A percentile compares a stretch with the other conserved stretches of the same genome.
These are phyloP conservation scores for Oxytropis ochrocephala DNA, from an alignment of 306 rosid species.

Conservation along the genomic window DNA sequence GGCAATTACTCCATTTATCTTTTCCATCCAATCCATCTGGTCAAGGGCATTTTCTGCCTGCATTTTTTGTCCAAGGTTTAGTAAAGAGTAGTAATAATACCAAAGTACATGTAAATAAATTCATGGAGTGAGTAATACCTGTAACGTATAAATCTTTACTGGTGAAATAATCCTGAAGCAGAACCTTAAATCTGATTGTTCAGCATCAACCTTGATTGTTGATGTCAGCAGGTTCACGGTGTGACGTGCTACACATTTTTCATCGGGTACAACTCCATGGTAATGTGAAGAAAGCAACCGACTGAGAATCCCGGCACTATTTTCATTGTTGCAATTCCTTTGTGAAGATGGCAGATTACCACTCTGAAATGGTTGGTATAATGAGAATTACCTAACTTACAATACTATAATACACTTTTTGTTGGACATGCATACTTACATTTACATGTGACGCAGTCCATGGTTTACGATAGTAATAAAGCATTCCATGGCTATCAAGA, in stretches of 20 bases:
- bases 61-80: constrained; percentile 16
- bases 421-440: constrained; percentile 43
- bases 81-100: background rate
- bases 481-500: constrained; percentile 75
- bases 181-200: constrained; percentile 71
- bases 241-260: constrained; percentile 53
- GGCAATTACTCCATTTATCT: constrained; percentile 71
- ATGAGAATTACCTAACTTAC: background rate
- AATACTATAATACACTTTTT: constrained; percentile 4
- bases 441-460: constrained; percentile 43
- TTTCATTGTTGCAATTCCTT: constrained; percentile 39
- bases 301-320: constrained; percentile 53
- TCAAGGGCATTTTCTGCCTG: constrained; percentile 81
- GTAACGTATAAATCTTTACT: constrained; percentile 52
- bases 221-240: constrained; percentile 72
- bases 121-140: constrained; percentile 35
- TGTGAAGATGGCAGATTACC: constrained; percentile 37
- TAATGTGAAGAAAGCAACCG: constrained; percentile 57
- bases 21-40: constrained; percentile 84
- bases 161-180: constrained; percentile 88
- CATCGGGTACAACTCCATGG: constrained; percentile 50
- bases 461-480: constrained; percentile 74
- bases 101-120: background rate
- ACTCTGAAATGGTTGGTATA: constrained; percentile 28
- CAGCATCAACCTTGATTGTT: constrained; percentile 74